Base-by-base conservation (phyloP, 306 rosid species). In the Notholithocarpus densiflorus region DNA sequence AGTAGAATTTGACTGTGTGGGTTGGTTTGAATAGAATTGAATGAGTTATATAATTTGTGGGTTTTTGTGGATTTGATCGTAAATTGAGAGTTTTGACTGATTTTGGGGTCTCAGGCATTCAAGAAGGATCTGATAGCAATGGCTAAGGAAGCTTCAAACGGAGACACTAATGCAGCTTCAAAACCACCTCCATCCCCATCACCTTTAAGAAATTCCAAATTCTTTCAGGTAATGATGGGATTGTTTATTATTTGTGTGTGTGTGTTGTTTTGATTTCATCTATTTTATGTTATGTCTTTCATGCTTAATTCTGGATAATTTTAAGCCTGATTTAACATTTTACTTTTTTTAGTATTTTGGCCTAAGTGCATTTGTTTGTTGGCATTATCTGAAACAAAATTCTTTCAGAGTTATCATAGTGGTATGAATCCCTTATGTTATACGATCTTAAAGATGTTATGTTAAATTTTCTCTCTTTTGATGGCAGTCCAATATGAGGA, bases 401-500 rank as follows among this genome's bases (percentile, higher is more conserved):
- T 66, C 45, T 31, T 14, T 66, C 6, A 11, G 6, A 27, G 18
- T 24, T 10, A 19, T 29, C 43, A 31, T 2, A 17, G 1, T 15
- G 18, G 70, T 64, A 29, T 48, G 0, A 48, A 48, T 1, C 23
- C 18, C 23, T 15, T 29, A 60, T 68, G 27, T 68, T 34, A 32
- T n/a, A 34, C 10, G 52, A 68, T 68, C 27, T 34, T 7, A 10
- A 23, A 19, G 52, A 62, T 62, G 69, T 5, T 53, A 53, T 40
- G 45, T 40, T 40, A 40, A 40, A 40, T 40, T 34, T 34, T 40
- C 12, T 48, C 75, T 66, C 77, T 76, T 68, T 64, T 72, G 75
- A 65, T 76, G 43, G 69, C 83, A 94, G 98, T 89, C 97, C 48
- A 94, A 94, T 76, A 88, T 94, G 98, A 91, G 98, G 87, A 92